Base-by-base conservation (phyloP, 208 protist species). In the Leishmania amazonensis region DNA sequence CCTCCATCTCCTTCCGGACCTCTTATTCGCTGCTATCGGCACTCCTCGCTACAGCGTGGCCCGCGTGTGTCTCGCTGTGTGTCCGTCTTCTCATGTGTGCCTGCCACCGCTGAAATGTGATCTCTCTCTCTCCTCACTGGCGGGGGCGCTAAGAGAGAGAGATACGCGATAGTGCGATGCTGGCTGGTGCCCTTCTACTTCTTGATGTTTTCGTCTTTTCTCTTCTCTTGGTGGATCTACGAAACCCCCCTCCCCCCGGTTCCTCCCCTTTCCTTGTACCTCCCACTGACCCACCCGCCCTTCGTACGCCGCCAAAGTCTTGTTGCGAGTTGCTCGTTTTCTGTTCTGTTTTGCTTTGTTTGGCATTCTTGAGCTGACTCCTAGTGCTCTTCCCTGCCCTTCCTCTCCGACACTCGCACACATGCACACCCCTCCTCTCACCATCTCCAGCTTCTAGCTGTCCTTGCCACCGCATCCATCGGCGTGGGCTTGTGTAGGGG, bases 21-120 rank as follows among this genome's bases (percentile, higher is more conserved):
- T 58, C 6, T 47, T 84, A 65, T 38, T 54, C 73, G 53, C 73
- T 60, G 35, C 38, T 74, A 58, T 74, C 45, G 49, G 68, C 28
- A 35, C 68, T 54, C 28, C 68, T 54, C 28, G 45, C 19, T 54
- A n/a, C 68, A 74, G 68, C 68, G 68, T 74, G 31, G 45, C 9
- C 31, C 1, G 35, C 40, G 31, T 45, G 72, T 60, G 51, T 76
- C 21, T 76, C 8, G 40, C 40, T 73, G 40, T 73, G 42, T 28
- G 68, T 38, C 11, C 17, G 45, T 75, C 47, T 45, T 60, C 40
- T 24, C 72, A 58, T 15, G 31, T 60, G 51, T 45, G 51, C 9
- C 17, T 42, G 31, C 35, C 35, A 62, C 49, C 1, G 51, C 72
- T 45, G 40, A 45, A 42, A 45, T 76, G 51, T 45, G 72, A 51